Evolutionary conservation across 768 basidiomycete genomes (phyloP).

Genomic region (Boletus huronensis): DNA sequence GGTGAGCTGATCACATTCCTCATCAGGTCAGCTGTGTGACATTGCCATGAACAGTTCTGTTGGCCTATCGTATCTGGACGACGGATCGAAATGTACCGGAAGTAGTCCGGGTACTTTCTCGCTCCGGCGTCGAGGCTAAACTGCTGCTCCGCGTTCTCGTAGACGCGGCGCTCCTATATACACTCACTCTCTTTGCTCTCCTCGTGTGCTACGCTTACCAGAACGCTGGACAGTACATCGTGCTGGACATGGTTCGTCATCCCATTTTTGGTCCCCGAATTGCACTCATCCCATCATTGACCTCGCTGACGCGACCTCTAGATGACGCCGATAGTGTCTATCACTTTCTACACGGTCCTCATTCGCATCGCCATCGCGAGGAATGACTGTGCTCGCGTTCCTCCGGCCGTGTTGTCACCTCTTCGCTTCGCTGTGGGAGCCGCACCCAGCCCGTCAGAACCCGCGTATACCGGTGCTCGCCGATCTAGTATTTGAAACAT

Average conservation of each 20-base stretch:
- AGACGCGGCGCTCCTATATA: constrained; percentile 17
- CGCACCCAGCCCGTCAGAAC: constrained; percentile 4
- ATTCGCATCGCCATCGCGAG: constrained; percentile 20
- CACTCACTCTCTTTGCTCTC: constrained; percentile 10
- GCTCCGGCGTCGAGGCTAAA: not conserved
- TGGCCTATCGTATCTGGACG: constrained; percentile 19
- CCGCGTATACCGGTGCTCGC: not conserved
- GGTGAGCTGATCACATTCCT: constrained; percentile 2
- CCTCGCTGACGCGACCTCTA: not conserved
- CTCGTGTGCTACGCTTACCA: constrained; percentile 10
- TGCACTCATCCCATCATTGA: not conserved
- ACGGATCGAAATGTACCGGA: constrained; percentile 4
- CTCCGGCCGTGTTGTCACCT: constrained; percentile 5
- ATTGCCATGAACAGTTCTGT: constrained; percentile 1
- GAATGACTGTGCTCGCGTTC: not conserved
- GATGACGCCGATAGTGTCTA: constrained; percentile 22
- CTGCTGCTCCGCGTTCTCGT: constrained; percentile 16
- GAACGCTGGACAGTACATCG: constrained; percentile 7
- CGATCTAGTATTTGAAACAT: constrained; percentile 16
- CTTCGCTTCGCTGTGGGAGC: constrained; percentile 13
- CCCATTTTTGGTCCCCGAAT: not conserved
- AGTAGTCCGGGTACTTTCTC: constrained; percentile 10
- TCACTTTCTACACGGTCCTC: constrained; percentile 15
- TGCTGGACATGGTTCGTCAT: constrained; percentile 22
- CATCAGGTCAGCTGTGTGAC: not conserved